Conservation (phyloP, 768 basidiomycete genomes). For the Galerina marginata region DNA sequence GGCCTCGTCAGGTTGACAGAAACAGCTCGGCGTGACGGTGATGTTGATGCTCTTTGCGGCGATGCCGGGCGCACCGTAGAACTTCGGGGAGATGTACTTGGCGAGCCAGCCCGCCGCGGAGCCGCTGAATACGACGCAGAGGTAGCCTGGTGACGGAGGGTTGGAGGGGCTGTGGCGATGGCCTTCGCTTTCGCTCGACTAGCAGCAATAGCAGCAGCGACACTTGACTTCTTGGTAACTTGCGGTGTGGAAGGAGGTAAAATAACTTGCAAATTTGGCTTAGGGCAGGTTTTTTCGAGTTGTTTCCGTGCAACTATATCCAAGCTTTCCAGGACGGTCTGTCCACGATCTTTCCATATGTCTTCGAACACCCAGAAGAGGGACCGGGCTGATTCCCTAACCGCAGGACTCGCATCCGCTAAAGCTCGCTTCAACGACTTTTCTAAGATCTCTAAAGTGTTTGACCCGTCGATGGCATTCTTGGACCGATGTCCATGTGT, state of each 20-base stretch:
- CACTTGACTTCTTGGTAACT: conserved; percentile 74
- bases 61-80: conserved; percentile 49
- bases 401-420: conserved; percentile 78
- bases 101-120: conserved; percentile 48
- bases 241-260: conserved; percentile 58
- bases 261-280: conserved; percentile 47
- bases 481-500: conserved; percentile 71
- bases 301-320: conserved; percentile 78
- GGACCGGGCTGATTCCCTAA: conserved; percentile 72
- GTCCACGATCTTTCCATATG: conserved; percentile 78
- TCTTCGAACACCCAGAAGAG: conserved; percentile 83
- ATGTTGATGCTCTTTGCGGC: conserved; percentile 54
- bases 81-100: conserved; percentile 43
- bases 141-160: conserved; percentile 81
- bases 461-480: conserved; percentile 68
- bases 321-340: conserved; percentile 63
- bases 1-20: conserved; percentile 50
- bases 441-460: conserved; percentile 75
- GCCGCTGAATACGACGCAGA: conserved; percentile 65
- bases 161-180: conserved; percentile 82
- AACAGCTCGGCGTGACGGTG: conserved; percentile 49
- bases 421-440: conserved; percentile 75
- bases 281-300: conserved; percentile 84
- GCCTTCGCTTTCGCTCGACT: conserved; percentile 88
- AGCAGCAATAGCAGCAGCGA: conserved; percentile 88